Percentiles rank a stretch among this genome's conserved stretches.
phyloP scores from a whole-genome alignment of 1,139 yeast species.

The Kluyveromyces sp. region DNA sequence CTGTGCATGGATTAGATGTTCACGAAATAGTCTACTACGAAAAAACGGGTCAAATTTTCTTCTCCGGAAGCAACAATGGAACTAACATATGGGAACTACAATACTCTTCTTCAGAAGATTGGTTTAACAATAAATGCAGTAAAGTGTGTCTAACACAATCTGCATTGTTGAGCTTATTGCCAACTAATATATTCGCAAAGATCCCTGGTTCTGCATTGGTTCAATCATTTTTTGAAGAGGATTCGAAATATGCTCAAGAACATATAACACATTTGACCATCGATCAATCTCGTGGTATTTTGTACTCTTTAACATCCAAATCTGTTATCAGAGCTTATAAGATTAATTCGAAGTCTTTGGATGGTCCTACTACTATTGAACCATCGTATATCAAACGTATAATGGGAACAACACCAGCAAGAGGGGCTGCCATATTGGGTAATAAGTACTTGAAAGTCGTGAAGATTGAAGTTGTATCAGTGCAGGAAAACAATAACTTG shows the following conservation, averaged over 20 bases:
- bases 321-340: conserved; percentile 80
- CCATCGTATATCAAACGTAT: conserved; percentile 41
- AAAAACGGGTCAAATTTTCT: conserved; percentile 70
- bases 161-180: conserved; percentile 53
- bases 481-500: conserved; percentile 58
- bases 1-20: conserved; percentile 71
- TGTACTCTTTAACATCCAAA: conserved; percentile 76
- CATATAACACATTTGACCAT: conserved; percentile 54
- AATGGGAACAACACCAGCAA: conserved; percentile 47
- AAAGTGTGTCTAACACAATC: conserved; percentile 73
- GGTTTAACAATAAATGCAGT: conserved; percentile 79
- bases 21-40: conserved; percentile 54
- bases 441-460: conserved; percentile 42
- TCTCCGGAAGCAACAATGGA: conserved; percentile 72
- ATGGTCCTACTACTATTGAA: conserved; percentile 32
- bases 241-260: conserved; percentile 39
- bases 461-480: conserved; percentile 54
- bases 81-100: conserved; percentile 79
- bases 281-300: conserved; percentile 67
- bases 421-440: conserved; percentile 34
- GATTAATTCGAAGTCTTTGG: conserved; percentile 35
- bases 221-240: conserved; percentile 31
- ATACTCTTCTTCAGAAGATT: conserved; percentile 79
- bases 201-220: conserved; percentile 41
- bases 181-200: conserved; percentile 32